Percentiles rank a stretch among this genome's conserved stretches.
Conservation (phyloP, 148 eudicot species). For the Dysphania ambrosioides region DNA sequence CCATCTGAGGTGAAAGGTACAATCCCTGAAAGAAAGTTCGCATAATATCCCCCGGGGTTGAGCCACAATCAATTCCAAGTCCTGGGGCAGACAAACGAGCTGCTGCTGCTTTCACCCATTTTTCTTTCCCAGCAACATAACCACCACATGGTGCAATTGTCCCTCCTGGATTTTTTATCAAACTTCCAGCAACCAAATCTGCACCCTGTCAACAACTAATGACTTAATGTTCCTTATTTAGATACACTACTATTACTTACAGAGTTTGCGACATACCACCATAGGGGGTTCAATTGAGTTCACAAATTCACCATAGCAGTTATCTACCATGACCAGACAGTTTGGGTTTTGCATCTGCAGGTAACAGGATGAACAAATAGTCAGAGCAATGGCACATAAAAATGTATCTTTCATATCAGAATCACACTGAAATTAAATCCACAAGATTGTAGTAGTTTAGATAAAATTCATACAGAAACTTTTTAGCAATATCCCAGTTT, state of each 20-base stretch:
- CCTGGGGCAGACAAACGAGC: conserved; percentile 98
- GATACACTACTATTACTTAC: background rate
- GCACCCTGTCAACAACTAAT: conserved; percentile 66
- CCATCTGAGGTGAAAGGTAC: conserved; percentile 95
- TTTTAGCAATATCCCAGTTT: background rate
- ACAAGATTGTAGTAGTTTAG: background rate
- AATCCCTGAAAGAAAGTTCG: conserved; percentile 84
- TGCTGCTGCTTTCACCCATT: conserved; percentile 91
- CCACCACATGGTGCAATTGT: conserved; percentile 99
- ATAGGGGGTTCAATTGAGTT: conserved; percentile 84
- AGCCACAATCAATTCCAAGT: conserved; percentile 89
- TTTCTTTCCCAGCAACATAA: conserved; percentile 82
- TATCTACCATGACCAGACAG: conserved; percentile 94
- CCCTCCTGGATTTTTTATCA: conserved; percentile 96
- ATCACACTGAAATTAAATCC: background rate
- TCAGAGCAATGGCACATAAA: conserved; percentile 1
- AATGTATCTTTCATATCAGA: background rate
- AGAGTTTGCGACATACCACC: conserved; percentile 64
- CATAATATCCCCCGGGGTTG: conserved; percentile 89
- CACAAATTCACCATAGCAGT: conserved; percentile 95
- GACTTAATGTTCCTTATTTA: conserved; percentile 15
- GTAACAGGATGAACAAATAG: background rate
- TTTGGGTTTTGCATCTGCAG: conserved; percentile 75
- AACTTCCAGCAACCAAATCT: conserved; percentile 92
- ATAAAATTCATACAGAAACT: background rate